Base-by-base conservation (phyloP, 306 rosid genomes). In the Inga leiocalycina region DNA sequence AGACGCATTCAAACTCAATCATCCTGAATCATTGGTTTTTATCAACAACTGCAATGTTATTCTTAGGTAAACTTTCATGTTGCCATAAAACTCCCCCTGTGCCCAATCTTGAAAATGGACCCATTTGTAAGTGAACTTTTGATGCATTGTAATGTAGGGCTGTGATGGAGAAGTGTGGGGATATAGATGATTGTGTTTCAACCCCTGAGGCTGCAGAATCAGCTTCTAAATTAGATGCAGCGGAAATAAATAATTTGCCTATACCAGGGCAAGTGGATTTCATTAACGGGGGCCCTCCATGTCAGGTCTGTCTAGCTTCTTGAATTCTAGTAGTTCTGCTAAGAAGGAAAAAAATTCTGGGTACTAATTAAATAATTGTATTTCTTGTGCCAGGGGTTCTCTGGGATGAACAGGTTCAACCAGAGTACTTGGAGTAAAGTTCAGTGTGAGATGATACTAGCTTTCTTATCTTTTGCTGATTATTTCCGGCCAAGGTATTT, bases 281-380 rank as follows among this genome's bases (percentile, higher is more conserved):
- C 85, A 96, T 96, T 54, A 96, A 96, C 81, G 99, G 99, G 71
- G 99, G 99, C 7, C 98, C 99, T 84, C 98, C 99, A 79, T 96
- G 98, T 85, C 99, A 96, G 91, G 98, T 92, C 24, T 86, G 86
- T 65, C 20, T 34, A 44, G 61, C 69, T 79, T 54, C 59, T 77
- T 22, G 39, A 43, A 68, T 77, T 77, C 56, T 84, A 37, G 49
- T 54, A 30, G 37, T 64, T 71, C 4, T 68, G 30, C 78, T 27
- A 64, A 30, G 54, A 1, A 46, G 12, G 20, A 22, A 35, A 35
- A 71, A 48, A 64, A 24, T 79, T 2, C 61, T 46, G 27, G 39
- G 11, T 62, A 30, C 43, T 56, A 62, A 7, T 77, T 81, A 35
- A 65, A 78, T 37, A 41, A 37, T 46, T 68, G 2, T 79, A 16